Evolutionary conservation across 495 filamentous ascomycete genomes (phyloP).

Genomic region (Trichoderma orchidacearum): DNA sequence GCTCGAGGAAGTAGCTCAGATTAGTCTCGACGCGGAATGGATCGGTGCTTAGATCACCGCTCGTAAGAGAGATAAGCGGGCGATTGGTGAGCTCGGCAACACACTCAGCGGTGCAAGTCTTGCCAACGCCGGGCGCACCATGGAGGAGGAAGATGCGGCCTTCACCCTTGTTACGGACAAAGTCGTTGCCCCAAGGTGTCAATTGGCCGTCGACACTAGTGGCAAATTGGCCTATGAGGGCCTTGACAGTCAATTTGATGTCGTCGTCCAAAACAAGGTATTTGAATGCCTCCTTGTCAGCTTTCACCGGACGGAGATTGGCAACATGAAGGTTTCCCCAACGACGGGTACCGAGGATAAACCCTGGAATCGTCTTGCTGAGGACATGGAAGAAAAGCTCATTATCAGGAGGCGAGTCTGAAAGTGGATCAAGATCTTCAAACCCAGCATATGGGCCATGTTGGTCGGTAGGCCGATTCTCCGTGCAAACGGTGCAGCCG

Average conservation of each 20-base stretch:
- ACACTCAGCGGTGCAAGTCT: slow-evolving; percentile 34
- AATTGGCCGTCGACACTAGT: slow-evolving; percentile 16
- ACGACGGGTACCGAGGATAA: slow-evolving; percentile 20
- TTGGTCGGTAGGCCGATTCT: neutral
- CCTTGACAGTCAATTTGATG: slow-evolving; percentile 24
- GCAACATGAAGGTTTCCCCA: slow-evolving; percentile 19
- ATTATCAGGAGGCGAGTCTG: slow-evolving; percentile 12
- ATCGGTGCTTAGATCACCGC: slow-evolving; percentile 19
- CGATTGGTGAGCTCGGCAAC: slow-evolving; percentile 23
- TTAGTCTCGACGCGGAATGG: slow-evolving; percentile 18
- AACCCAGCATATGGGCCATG: slow-evolving; percentile 17
- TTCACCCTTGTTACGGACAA: slow-evolving; percentile 31
- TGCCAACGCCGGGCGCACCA: slow-evolving; percentile 37
- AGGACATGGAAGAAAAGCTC: slow-evolving; percentile 20
- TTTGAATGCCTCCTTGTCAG: slow-evolving; percentile 20
- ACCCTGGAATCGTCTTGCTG: slow-evolving; percentile 19
- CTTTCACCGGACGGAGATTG: slow-evolving; percentile 8
- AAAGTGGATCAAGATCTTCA: slow-evolving; percentile 18
- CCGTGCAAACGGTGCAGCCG: slow-evolving; percentile 14
- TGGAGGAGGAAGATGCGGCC: slow-evolving; percentile 39
- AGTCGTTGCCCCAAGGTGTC: slow-evolving; percentile 23
- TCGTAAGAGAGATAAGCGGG: slow-evolving; percentile 22
- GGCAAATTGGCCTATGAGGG: slow-evolving; percentile 25
- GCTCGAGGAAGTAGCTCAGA: slow-evolving; percentile 23
- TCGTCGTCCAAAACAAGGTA: slow-evolving; percentile 24